A percentile compares a stretch with the other conserved stretches of the same genome.
These are phyloP conservation scores for Hanseniaspora jakobsenii DNA, from an alignment of 805 yeast genomes.

Conservation along the genomic window DNA sequence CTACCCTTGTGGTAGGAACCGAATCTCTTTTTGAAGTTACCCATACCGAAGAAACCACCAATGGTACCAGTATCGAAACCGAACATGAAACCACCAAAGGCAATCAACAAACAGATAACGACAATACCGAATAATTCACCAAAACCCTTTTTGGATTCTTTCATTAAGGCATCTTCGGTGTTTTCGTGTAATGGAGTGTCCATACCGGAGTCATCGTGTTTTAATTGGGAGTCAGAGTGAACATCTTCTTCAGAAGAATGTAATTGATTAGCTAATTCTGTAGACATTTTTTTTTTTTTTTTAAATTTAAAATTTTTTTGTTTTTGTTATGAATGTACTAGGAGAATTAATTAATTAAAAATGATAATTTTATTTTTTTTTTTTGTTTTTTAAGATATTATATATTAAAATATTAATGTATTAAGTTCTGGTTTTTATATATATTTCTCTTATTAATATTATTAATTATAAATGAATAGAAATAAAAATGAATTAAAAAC, in stretches of 20 bases:
- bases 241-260: conserved; percentile 10
- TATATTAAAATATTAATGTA: too few relatives aligned
- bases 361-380: too few relatives aligned
- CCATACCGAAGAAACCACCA: conserved; percentile 57
- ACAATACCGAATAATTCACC: conserved; percentile 21
- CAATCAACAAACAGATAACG: conserved; percentile 30
- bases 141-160: conserved; percentile 16
- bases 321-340: neutral
- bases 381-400: too few relatives aligned
- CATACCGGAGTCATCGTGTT: conserved; percentile 14
- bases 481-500: too few relatives aligned
- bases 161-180: conserved; percentile 12
- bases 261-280: conserved; percentile 10
- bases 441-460: too few relatives aligned
- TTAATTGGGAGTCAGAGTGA: conserved; percentile 12
- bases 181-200: neutral
- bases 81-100: conserved; percentile 60
- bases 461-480: too few relatives aligned
- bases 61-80: conserved; percentile 75
- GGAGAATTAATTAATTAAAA: too few relatives aligned
- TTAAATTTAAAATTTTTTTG: neutral
- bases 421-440: too few relatives aligned
- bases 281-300: conserved; percentile 7
- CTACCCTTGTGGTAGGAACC: conserved; percentile 32
- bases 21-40: conserved; percentile 41